Evolutionary conservation across 2,329 filamentous ascomycete genomes (phyloP), one percentile per base, ranked within the genome.

Genomic region (Hymenoscyphus infarciens): DNA sequence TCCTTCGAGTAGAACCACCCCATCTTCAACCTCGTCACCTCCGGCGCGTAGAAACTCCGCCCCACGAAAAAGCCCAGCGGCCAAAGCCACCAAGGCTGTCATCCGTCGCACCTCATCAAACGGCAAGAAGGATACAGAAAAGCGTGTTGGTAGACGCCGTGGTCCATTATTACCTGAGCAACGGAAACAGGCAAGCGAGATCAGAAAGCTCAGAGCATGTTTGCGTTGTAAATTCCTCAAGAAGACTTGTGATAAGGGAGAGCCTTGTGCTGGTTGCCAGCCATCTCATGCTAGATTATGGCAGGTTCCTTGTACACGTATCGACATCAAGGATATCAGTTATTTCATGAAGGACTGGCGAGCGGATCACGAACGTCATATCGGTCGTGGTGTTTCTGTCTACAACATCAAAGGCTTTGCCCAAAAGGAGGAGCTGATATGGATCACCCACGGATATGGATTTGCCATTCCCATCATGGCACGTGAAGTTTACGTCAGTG

Each of bases 321-420:
- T 97, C 73, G 94, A 97, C 77, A 98, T 98, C 82, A 97, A 97
- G 83, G 94, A 98, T 73, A 96, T 98, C 72, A 91, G 87, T 53
- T 97, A 96, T 78, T 98, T 98, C 82, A 95, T 97, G 91, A 97
- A 97, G 82, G 94, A 97, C 77, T 98, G 93, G 93, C 96, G 94
- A 79, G 93, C 92, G 54, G 94, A 98, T 76, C 97, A 95, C 72
- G 92, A 97, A 79, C 89, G 92, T 70, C 93, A 97, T 75, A 85
- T 95, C 70, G 90, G 86, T 67, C 86, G 91, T 63, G 91, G 91
- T 61, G 92, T 97, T 74, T 96, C 92, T 1, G 89, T 97, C 57
- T 93, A 90, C 77, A 97, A 97, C 74, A 95, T 97, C 80, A 97
- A 96, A 81, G 93, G 93, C 58, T 88, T 88, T 67, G 79, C 85